phyloP scores from a whole-genome alignment of 768 basidiomycete species.

The Pleurotus salmoneostramineus region DNA sequence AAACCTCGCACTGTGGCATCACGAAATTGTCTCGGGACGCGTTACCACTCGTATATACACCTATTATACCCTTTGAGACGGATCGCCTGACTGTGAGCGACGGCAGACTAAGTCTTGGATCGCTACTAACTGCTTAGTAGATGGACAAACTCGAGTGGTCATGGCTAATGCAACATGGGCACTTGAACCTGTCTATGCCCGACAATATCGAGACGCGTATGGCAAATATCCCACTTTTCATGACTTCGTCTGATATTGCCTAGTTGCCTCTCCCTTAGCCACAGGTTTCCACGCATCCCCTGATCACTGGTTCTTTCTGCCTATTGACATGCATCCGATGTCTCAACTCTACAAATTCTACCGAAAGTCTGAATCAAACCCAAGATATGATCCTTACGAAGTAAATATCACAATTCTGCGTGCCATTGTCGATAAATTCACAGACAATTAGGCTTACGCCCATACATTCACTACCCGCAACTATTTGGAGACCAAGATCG shows the following conservation, averaged over 20 bases:
- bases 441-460: too few species aligned
- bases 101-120: too few species aligned
- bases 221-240: too few species aligned
- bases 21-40: too few species aligned
- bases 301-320: neutral
- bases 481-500: neutral
- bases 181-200: conserved; percentile 24
- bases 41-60: too few species aligned
- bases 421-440: neutral
- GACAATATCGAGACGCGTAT: conserved; percentile 18
- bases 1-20: too few species aligned
- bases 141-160: neutral
- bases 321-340: neutral
- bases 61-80: too few species aligned
- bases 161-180: conserved; percentile 20
- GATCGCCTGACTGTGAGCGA: too few species aligned
- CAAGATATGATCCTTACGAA: neutral
- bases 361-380: neutral
- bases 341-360: neutral
- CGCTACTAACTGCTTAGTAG: too few species aligned
- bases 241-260: neutral
- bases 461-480: too few species aligned
- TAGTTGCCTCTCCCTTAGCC: neutral
- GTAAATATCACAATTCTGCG: neutral
- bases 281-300: neutral